Evolutionary conservation across 306 rosid species (phyloP).

Genomic region (Lotus japonicus): DNA sequence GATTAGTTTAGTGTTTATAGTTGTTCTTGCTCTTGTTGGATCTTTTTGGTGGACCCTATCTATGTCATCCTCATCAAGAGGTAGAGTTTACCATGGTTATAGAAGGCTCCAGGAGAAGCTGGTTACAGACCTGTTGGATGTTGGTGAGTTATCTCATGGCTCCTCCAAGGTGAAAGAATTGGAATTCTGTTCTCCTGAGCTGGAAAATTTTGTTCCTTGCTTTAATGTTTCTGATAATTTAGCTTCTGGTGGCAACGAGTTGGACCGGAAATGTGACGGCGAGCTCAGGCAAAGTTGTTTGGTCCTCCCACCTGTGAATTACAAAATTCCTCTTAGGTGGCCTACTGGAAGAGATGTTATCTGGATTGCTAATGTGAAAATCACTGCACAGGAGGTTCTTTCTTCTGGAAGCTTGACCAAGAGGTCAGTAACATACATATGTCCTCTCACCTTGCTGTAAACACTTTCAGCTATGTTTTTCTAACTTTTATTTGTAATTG

Average conservation of each 20-base stretch:
- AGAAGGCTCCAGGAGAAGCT: constrained; percentile 92
- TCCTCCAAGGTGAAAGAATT: constrained; percentile 63
- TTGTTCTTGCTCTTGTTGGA: constrained; percentile 74
- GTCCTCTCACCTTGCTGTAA: neutral
- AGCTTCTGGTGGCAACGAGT: constrained; percentile 41
- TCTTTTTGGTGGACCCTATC: constrained; percentile 97
- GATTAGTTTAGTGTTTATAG: constrained; percentile 60
- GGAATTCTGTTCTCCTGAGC: constrained; percentile 68
- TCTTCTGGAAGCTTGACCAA: constrained; percentile 95
- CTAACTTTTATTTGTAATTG: constrained; percentile 17
- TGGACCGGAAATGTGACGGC: constrained; percentile 53
- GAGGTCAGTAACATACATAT: constrained; percentile 42
- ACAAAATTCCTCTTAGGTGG: constrained; percentile 94
- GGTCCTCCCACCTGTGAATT: constrained; percentile 71
- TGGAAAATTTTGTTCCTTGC: constrained; percentile 80
- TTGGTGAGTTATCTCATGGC: constrained; percentile 80
- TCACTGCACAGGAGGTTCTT: constrained; percentile 89
- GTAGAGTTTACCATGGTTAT: constrained; percentile 77
- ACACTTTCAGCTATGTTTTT: neutral
- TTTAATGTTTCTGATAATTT: constrained; percentile 61
- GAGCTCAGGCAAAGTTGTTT: constrained; percentile 61
- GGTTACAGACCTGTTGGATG: constrained; percentile 77
- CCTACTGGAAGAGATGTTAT: constrained; percentile 97
- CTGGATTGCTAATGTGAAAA: constrained; percentile 85
- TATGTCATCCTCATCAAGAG: constrained; percentile 73